Evolutionary conservation across 2,329 filamentous ascomycete genomes (phyloP), one percentile per base, ranked within the genome.

Genomic region (Diaporthe sp.): DNA sequence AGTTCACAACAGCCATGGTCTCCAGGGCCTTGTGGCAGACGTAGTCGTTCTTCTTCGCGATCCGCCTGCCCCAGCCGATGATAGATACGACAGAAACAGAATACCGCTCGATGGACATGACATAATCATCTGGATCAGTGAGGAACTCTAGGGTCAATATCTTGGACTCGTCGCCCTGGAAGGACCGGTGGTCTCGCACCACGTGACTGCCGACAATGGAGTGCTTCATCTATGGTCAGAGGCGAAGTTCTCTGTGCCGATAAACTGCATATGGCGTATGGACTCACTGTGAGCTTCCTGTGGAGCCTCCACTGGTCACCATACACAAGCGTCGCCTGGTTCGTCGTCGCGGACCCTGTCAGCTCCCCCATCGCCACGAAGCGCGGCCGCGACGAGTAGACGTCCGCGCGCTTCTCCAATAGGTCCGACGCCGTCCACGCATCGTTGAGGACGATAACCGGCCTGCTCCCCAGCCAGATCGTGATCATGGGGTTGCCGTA

Each of bases 401-500:
- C 5, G 28, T 73, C 60, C 8, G 72, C 46, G 4, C 60, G 58
- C 46, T 53, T 73, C 25, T 57, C 72, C 7, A 58, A n/a, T 17
- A 74, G 49, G 25, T 74, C 61, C 34, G 61, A 46, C 22, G 72
- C 72, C 22, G 62, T 74, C 72, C 72, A 74, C 22, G 61, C 53
- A 7, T 74, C 61, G 31, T 70, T 57, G 39, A 74, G 51, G 9
- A 74, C 65, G 28, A 74, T 60, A 19, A 49, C 39, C 0, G 72
- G 72, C 42, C 49, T 25, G 39, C 46, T 74, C 2, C 62, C 72
- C 55, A 39, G 61, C 72, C 72, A 74, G 49, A 70, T 31, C 17
- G 72, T 74, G 72, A 74, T 74, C 72, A 74, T 68, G n/a, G 72
- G 51, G 55, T 55, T 60, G 3, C 9, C 39, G 34, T 70, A 74